phyloP scores from a whole-genome alignment of 164 flowering plant species.

The Saururus chinensis region DNA sequence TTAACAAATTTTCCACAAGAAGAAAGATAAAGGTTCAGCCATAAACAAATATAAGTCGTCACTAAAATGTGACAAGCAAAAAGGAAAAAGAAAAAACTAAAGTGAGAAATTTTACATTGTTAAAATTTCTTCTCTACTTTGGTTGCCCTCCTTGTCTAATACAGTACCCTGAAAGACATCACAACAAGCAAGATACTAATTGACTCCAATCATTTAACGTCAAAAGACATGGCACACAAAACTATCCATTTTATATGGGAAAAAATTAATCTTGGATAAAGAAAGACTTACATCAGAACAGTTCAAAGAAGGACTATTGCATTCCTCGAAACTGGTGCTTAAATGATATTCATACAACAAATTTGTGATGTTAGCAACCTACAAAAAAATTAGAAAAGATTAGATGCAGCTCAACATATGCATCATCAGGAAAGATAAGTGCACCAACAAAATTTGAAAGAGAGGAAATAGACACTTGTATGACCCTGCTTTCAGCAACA shows the following conservation, averaged over 20 bases:
- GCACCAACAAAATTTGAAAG: not conserved
- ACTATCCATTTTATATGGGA: no score
- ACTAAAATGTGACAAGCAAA: no score
- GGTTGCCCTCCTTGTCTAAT: not conserved
- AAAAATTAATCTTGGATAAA: not conserved
- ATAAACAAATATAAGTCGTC: no score
- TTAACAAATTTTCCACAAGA: no score
- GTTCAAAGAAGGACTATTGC: constrained; percentile 9
- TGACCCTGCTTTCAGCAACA: not conserved
- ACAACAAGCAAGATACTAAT: not conserved
- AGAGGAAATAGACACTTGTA: not conserved
- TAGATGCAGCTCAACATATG: not conserved
- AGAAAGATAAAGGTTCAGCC: no score
- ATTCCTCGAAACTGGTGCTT: constrained; percentile 31
- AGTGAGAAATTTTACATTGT: not conserved
- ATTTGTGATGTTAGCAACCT: constrained; percentile 71
- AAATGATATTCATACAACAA: constrained; percentile 40
- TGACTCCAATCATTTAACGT: no score
- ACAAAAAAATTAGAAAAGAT: constrained; percentile 1
- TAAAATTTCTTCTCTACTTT: not conserved
- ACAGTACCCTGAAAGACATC: not conserved
- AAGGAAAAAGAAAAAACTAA: no score
- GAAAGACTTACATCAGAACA: constrained; percentile 29
- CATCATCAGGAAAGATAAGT: not conserved
- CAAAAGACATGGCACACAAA: no score